Percentiles rank a stretch among this genome's conserved stretches.
These are phyloP conservation scores for Fusarium neocosmosporiellum DNA, from an alignment of 2,329 filamentous ascomycete genomes.

Conservation along the genomic window DNA sequence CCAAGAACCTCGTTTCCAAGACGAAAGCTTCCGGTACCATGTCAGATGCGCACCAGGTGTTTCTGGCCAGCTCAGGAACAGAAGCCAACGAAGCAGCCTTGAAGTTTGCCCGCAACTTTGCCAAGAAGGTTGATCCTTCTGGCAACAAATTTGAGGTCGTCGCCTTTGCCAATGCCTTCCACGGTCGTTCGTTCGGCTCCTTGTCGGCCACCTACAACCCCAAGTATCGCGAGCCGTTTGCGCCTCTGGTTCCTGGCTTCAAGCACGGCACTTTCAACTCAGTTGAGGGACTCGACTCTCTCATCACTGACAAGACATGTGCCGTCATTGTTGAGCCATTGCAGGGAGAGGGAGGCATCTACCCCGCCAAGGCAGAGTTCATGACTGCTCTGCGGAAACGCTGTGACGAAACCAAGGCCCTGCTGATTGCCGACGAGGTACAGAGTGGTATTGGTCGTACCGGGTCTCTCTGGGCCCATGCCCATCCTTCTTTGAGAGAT, in stretches of 20 bases:
- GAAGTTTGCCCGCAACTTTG: constrained; percentile 10
- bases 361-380: constrained; percentile 3
- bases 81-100: constrained; percentile 9
- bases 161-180: constrained; percentile 1
- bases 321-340: constrained; percentile 8
- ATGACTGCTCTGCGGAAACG: not conserved
- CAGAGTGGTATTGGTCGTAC: not conserved
- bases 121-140: not conserved
- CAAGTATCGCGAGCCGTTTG: constrained; percentile 8
- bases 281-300: not conserved
- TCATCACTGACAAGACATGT: constrained; percentile 5
- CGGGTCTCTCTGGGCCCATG: constrained; percentile 6
- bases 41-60: constrained; percentile 7
- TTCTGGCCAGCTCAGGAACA: constrained; percentile 2
- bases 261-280: constrained; percentile 7
- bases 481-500: constrained; percentile 2
- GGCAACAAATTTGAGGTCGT: constrained; percentile 5
- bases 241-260: constrained; percentile 2
- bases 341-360: constrained; percentile 7
- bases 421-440: constrained; percentile 3
- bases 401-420: constrained; percentile 1
- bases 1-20: not conserved
- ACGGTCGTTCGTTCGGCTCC: constrained; percentile 6
- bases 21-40: constrained; percentile 7
- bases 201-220: constrained; percentile 8